Evolutionary conservation across 164 flowering plant species (phyloP).

Genomic region (Vitis vinifera): ASM3070453v1 NC_081810.1:818501-819000

Average conservation of each 20-base stretch:
- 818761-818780: constrained; percentile 66
- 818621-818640: neutral
- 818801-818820: constrained; percentile 52
- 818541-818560: constrained; percentile 78
- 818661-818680: neutral
- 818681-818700: constrained; percentile 33
- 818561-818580: constrained; percentile 31
- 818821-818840: constrained; percentile 42
- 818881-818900: constrained; percentile 16
- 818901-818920: constrained; percentile 1
- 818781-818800: constrained; percentile 41
- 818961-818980: constrained; percentile 45
- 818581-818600: constrained; percentile 30
- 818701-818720: constrained; percentile 33
- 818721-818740: constrained; percentile 17
- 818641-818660: too few relatives aligned
- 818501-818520: constrained; percentile 82
- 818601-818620: neutral
- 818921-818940: neutral
- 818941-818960: constrained; percentile 4
- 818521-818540: constrained; percentile 88
- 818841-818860: constrained; percentile 84
- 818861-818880: constrained; percentile 64
- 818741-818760: constrained; percentile 35
- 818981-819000: constrained; percentile 51